Conservation (phyloP, 2,329 filamentous ascomycete species). For the Pseudopyrenochaeta lycopersici region DNA sequence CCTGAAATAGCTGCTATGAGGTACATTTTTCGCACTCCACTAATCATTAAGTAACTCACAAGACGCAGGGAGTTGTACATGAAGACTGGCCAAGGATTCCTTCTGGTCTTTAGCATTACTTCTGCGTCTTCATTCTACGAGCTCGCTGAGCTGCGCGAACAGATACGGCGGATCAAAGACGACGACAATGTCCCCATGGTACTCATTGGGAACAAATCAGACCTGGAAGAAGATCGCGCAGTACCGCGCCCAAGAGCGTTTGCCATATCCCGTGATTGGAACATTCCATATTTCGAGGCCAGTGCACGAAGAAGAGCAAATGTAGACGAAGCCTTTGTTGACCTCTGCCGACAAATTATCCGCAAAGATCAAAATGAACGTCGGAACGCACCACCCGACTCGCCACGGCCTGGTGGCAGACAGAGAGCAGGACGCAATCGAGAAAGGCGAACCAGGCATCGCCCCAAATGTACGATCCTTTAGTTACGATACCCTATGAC, state of each 20-base stretch:
- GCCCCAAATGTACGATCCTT: constrained; percentile 40
- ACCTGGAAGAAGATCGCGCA: constrained; percentile 84
- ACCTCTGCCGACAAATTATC: constrained; percentile 85
- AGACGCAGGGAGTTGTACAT: constrained; percentile 65
- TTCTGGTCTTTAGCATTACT: constrained; percentile 91
- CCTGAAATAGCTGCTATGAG: constrained; percentile 43
- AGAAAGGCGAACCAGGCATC: constrained; percentile 17
- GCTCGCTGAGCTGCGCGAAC: constrained; percentile 81
- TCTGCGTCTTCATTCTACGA: constrained; percentile 84
- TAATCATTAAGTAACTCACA: constrained; percentile 18
- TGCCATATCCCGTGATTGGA: constrained; percentile 85
- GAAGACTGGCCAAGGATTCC: constrained; percentile 91
- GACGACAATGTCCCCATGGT: constrained; percentile 87
- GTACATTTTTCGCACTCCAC: constrained; percentile 31
- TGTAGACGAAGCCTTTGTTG: constrained; percentile 88
- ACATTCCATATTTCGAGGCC: constrained; percentile 89
- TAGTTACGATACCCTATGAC: constrained; percentile 34
- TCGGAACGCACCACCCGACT: constrained; percentile 27
- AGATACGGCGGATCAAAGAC: constrained; percentile 91
- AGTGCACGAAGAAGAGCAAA: constrained; percentile 84
- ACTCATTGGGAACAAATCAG: constrained; percentile 90
- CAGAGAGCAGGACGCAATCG: constrained; percentile 10
- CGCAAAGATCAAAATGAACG: constrained; percentile 69
- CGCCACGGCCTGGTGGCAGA: constrained; percentile 16
- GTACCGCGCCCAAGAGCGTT: constrained; percentile 84